phyloP scores from a whole-genome alignment of 2,329 filamentous ascomycete genomes.

The Epichloe amarillans region DNA sequence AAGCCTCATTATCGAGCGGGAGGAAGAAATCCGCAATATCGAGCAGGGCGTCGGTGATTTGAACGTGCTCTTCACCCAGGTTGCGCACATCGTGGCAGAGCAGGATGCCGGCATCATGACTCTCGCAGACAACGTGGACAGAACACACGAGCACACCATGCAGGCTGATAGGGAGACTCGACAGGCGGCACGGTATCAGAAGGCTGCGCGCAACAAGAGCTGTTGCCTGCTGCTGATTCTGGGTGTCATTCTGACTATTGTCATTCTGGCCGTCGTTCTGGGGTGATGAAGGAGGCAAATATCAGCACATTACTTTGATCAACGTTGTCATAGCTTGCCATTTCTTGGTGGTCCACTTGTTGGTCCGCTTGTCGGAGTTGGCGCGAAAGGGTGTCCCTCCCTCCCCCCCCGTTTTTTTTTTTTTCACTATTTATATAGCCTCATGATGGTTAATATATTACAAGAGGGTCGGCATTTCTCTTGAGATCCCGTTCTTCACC shows the following conservation, averaged over 20 bases:
- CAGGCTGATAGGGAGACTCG: slow-evolving; percentile 78
- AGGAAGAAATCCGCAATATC: slow-evolving; percentile 93
- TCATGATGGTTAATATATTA: slow-evolving; percentile 5
- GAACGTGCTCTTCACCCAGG: slow-evolving; percentile 92
- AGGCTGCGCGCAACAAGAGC: slow-evolving; percentile 85
- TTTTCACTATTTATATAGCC: slow-evolving; percentile 4
- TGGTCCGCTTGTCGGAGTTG: background rate
- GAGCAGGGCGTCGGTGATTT: slow-evolving; percentile 91
- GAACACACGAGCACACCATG: slow-evolving; percentile 65
- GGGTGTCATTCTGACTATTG: slow-evolving; percentile 76
- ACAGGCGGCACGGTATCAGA: slow-evolving; percentile 83
- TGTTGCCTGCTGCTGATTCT: slow-evolving; percentile 85
- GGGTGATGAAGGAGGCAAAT: slow-evolving; percentile 33
- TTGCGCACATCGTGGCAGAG: slow-evolving; percentile 93
- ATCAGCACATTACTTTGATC: too few species aligned
- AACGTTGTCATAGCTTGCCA: too few species aligned
- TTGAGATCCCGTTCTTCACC: slow-evolving; percentile 8
- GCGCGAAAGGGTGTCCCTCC: slow-evolving; percentile 2
- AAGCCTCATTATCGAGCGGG: slow-evolving; percentile 85
- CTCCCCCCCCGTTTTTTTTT: too few species aligned
- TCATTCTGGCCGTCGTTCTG: slow-evolving; percentile 74
- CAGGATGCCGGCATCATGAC: slow-evolving; percentile 80
- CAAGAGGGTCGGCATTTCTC: slow-evolving; percentile 5
- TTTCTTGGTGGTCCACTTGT: background rate
- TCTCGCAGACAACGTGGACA: slow-evolving; percentile 79